Conservation (phyloP, 2,329 filamentous ascomycete species). For the Escovopsis sp. region DNA sequence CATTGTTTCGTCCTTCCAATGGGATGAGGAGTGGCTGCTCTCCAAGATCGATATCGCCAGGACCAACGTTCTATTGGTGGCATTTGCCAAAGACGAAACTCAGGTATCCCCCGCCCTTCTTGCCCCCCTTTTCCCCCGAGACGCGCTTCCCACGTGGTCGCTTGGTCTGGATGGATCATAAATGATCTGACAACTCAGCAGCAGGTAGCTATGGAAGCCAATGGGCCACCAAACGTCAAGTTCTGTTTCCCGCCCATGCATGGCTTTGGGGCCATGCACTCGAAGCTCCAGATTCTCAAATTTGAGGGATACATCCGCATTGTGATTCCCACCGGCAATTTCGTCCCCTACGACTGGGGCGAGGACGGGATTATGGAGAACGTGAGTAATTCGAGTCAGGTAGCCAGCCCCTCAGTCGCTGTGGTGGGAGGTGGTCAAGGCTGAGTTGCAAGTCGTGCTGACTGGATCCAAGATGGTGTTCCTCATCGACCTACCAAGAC, state of each 20-base stretch:
- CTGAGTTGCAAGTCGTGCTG: conserved; percentile 3
- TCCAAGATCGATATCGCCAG: conserved; percentile 47
- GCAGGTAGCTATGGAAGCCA: conserved; percentile 33
- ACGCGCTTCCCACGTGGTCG: neutral
- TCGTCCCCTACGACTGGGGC: conserved; percentile 81
- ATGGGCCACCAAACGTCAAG: conserved; percentile 40
- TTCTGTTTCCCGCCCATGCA: conserved; percentile 77
- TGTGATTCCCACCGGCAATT: conserved; percentile 75
- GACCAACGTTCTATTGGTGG: conserved; percentile 49
- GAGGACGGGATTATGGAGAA: conserved; percentile 78
- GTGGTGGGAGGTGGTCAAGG: too few relatives aligned
- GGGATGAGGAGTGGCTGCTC: conserved; percentile 69
- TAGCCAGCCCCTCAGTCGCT: neutral
- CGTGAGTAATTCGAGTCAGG: conserved; percentile 25
- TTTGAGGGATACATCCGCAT: conserved; percentile 59
- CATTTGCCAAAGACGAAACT: conserved; percentile 36
- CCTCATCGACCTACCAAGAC: conserved; percentile 73
- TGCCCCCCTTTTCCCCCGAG: too few relatives aligned
- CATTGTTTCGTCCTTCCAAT: conserved; percentile 75
- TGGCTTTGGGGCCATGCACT: conserved; percentile 70
- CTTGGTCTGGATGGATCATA: neutral
- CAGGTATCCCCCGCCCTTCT: conserved; percentile 25
- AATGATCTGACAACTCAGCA: conserved; percentile 5
- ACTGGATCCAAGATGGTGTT: conserved; percentile 51
- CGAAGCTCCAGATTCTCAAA: conserved; percentile 84